phyloP scores from a whole-genome alignment of 176 grass and related monocot genomes.

The Musa itinerans region DNA sequence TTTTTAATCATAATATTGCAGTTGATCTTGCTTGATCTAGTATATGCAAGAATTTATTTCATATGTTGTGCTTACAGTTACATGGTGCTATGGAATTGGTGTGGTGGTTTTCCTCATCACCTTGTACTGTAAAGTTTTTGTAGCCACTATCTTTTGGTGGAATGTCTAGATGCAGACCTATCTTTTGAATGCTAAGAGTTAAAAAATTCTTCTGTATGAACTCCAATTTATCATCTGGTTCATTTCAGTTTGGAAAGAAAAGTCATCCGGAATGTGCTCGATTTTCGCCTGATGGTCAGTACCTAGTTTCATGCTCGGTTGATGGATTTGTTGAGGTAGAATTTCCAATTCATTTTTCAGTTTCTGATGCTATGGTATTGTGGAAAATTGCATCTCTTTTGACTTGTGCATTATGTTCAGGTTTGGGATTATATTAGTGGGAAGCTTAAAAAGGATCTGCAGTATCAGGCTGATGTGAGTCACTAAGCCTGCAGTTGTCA shows the following conservation, averaged over 20 bases:
- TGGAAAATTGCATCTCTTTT: constrained; percentile 1
- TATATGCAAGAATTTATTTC: no score
- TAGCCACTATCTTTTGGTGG: no score
- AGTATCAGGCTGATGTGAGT: constrained; percentile 93
- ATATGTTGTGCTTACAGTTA: no score
- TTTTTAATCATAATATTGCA: neutral
- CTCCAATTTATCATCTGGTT: neutral
- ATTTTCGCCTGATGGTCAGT: constrained; percentile 98
- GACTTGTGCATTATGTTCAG: constrained; percentile 33
- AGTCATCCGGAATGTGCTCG: constrained; percentile 94
- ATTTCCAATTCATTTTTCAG: constrained; percentile 2
- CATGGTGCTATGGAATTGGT: no score
- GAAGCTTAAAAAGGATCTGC: constrained; percentile 99
- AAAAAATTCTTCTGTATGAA: neutral
- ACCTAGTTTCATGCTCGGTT: constrained; percentile 91
- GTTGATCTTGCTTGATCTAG: neutral
- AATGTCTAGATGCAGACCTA: neutral
- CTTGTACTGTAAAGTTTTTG: no score
- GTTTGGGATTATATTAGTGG: constrained; percentile 97
- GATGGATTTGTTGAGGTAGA: constrained; percentile 96
- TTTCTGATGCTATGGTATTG: constrained; percentile 5
- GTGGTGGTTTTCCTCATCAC: no score
- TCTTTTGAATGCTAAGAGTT: no score
- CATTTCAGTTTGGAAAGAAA: constrained; percentile 94
- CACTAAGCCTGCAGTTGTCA: neutral